These are phyloP conservation scores for Periconia sp. DNA, from an alignment of 2,329 filamentous ascomycete genomes.

Conservation along the genomic window DNA sequence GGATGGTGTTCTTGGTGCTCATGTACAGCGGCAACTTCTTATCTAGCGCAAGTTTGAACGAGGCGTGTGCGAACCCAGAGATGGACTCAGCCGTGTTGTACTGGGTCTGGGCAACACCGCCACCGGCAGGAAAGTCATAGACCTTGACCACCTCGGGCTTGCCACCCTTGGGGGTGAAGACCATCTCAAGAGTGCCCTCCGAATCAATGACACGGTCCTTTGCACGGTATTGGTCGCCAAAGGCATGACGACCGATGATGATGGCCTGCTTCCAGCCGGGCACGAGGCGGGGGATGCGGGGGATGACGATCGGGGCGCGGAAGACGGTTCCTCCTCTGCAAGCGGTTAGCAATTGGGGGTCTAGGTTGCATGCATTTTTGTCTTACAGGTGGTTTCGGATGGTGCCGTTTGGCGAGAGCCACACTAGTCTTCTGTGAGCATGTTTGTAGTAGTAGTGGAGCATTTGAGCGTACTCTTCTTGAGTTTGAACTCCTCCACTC, in stretches of 20 bases:
- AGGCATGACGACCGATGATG: conserved; percentile 97
- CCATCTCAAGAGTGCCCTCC: conserved; percentile 89
- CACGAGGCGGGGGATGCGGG: conserved; percentile 88
- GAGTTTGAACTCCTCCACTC: conserved; percentile 96
- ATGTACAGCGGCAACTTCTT: conserved; percentile 96
- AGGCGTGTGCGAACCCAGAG: conserved; percentile 90
- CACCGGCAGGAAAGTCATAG: conserved; percentile 84
- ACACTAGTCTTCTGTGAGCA: conserved; percentile 66
- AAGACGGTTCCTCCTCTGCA: conserved; percentile 88
- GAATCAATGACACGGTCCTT: conserved; percentile 87
- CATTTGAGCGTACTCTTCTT: conserved; percentile 79
- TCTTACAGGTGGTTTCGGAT: conserved; percentile 68
- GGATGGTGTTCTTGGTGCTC: conserved; percentile 99
- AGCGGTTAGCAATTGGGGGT: conserved; percentile 22
- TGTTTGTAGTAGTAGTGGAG: background rate
- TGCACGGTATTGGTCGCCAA: conserved; percentile 97
- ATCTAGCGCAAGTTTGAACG: conserved; percentile 91
- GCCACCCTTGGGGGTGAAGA: conserved; percentile 84
- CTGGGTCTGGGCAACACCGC: conserved; percentile 90
- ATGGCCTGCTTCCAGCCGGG: conserved; percentile 99
- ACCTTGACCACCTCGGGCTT: conserved; percentile 87
- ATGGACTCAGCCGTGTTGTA: conserved; percentile 99
- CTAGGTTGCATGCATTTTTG: background rate
- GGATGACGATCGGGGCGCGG: conserved; percentile 98
- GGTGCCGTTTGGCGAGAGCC: conserved; percentile 96